Evolutionary conservation across 192 early-diverging fungal genomes (phyloP).

Genomic region (Coemansia sp.): DNA sequence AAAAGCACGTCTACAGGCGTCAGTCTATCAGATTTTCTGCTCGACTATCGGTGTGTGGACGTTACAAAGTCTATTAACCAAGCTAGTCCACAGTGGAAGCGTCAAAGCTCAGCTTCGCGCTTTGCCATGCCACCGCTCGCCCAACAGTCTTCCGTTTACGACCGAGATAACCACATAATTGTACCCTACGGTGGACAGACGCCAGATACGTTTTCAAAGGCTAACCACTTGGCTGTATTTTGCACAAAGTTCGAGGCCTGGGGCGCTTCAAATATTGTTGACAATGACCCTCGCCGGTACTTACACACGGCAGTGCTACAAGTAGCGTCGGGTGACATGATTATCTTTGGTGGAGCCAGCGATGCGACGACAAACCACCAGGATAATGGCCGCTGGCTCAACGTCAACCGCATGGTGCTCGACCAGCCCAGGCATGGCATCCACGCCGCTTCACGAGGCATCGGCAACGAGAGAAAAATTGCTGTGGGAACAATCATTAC

Average conservation of each 20-base stretch:
- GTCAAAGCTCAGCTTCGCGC: slow-evolving; percentile 41
- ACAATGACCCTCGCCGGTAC: slow-evolving; percentile 35
- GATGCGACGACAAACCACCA: slow-evolving; percentile 30
- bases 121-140: slow-evolving; percentile 55
- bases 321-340: slow-evolving; percentile 40
- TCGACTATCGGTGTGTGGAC: slow-evolving; percentile 49
- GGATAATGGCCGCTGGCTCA: slow-evolving; percentile 24
- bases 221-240: slow-evolving; percentile 34
- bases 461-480: not conserved
- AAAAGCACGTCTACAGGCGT: slow-evolving; percentile 17
- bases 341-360: slow-evolving; percentile 49
- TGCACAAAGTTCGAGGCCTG: slow-evolving; percentile 46
- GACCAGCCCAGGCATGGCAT: slow-evolving; percentile 26
- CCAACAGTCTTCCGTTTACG: slow-evolving; percentile 48
- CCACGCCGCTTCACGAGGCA: not conserved
- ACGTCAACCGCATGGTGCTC: slow-evolving; percentile 41
- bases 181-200: slow-evolving; percentile 47
- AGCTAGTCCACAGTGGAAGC: slow-evolving; percentile 27
- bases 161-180: slow-evolving; percentile 39
- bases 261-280: slow-evolving; percentile 40
- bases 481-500: slow-evolving; percentile 27
- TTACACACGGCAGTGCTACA: slow-evolving; percentile 45
- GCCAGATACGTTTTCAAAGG: slow-evolving; percentile 33
- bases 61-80: slow-evolving; percentile 33
- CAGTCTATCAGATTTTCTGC: slow-evolving; percentile 24